Evolutionary conservation across 106 monocot species (phyloP), one percentile per base, ranked within the genome.

Genomic region (Dendrobium nobile): DNA sequence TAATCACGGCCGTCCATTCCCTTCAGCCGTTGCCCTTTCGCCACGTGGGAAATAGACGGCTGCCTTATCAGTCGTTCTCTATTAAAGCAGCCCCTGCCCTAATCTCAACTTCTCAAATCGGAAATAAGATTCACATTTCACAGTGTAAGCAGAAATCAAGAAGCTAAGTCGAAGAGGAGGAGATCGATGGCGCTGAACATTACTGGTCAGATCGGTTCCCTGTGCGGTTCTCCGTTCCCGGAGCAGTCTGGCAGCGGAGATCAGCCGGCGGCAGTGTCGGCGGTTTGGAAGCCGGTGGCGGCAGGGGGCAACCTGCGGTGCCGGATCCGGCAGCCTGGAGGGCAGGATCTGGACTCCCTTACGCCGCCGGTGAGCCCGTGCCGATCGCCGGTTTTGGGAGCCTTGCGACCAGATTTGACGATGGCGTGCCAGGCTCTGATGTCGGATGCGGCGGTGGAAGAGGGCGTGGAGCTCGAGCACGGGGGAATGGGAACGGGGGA

Each of bases 341-440:
- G 47, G 40, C 75, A 77, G 47, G 86, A 85, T 26, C 75, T 81
- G 18, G 89, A 91, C 40, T 20, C 68, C 16, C 18, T 84, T 7
- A 79, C 87, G 18, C 88, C 89, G 55, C 88, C 90, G 33, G 10
- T 77, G 18, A 88, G 93, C 82, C 87, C 86, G 0, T 82, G 85
- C 84, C 28, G 76, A 9, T 87, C 85, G 1, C 92, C 85, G 7
- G 31, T 33, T 24, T 67, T 55, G 8, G 58, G 54, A 1, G 33
- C 74, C 37, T 11, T 19, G 70, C 79, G 26, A 0, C 61, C 77
- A 18, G 87, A 88, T 37, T 67, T 87, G 40, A 31, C 79, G 7
- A 81, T 83, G 10, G 90, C 91, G 7, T 91, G 88, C 79, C 83
- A 81, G 11, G 92, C 89, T 4, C 64, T 89, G 47, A 73, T 81